Base-by-base conservation (phyloP, 2,329 filamentous ascomycete species). In the Colletotrichum costaricense region DNA sequence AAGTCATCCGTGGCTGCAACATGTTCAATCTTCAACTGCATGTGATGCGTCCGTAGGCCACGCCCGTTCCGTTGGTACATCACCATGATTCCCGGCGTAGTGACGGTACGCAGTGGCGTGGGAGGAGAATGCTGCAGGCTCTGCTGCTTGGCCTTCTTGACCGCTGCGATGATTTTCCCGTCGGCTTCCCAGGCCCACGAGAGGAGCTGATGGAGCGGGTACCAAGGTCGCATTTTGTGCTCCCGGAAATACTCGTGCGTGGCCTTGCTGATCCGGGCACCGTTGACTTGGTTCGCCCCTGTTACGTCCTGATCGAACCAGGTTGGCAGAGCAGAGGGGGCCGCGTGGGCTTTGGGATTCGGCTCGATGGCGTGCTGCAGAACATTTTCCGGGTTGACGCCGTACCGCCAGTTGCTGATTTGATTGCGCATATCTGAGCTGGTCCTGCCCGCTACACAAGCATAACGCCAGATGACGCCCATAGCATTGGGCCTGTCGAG, bases 381-480 rank as follows among this genome's bases (percentile, higher is more conserved):
- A 19, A 42, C 38, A 6, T 42, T 19, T 16, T 11, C 2, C 9
- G 33, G 11, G 9, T 46, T n/a, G 24, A 26, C 33, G 14, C 52
- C 38, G 16, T 30, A 4, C 46, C 46, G 42, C 28, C 70, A 19
- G 8, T 64, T 56, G 24, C 74, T 65, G 42, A 76, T 79, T 14
- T 76, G 76, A 9, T 63, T 60, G 46, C 81, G 80, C 78, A 84
- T 80, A 26, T 74, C 49, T 74, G 74, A 77, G 46, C 56, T 78
- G 4, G 79, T 78, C 28, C 74, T 66, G 26, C 76, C 76, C 6
- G 73, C 64, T 9, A 81, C 52, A 33, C 76, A 76, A 46, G 81
- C 82, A 69, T 80, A 82, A 49, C 78, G 79, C 80, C 80, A 85
- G 42, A 83, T 60, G 65, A 80, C 74, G 66, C 77, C 78, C 69